These are phyloP conservation scores for Colletotrichum phormii DNA, from an alignment of 2,329 filamentous ascomycete species.

Conservation along the genomic window DNA sequence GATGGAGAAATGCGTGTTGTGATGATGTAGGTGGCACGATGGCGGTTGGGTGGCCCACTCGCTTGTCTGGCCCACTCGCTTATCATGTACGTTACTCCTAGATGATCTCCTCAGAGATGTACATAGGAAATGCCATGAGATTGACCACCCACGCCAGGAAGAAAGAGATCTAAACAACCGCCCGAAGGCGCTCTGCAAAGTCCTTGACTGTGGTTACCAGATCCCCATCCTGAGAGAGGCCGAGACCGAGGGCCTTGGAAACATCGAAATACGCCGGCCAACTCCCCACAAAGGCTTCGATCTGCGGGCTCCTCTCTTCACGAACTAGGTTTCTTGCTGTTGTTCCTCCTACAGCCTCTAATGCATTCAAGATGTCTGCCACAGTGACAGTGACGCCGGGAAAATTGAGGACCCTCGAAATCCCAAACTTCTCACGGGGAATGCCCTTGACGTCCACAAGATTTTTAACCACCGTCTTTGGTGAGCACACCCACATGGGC, in stretches of 20 bases:
- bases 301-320: constrained; percentile 58
- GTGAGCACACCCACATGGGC: constrained; percentile 60
- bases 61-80: too few relatives aligned
- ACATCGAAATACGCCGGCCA: constrained; percentile 66
- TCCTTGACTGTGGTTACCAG: constrained; percentile 47
- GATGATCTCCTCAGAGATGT: too few relatives aligned
- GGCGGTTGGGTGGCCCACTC: too few relatives aligned
- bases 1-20: too few relatives aligned
- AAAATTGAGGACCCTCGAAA: constrained; percentile 60
- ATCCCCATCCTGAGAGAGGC: constrained; percentile 58
- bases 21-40: too few relatives aligned
- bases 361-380: constrained; percentile 63
- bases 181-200: constrained; percentile 12
- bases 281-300: constrained; percentile 62
- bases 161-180: neutral
- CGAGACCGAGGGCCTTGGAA: constrained; percentile 63
- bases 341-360: constrained; percentile 60
- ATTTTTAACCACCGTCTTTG: constrained; percentile 57
- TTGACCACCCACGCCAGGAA: too few relatives aligned
- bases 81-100: too few relatives aligned
- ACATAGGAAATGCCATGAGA: too few relatives aligned
- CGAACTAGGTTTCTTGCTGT: constrained; percentile 56
- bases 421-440: constrained; percentile 51
- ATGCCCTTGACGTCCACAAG: constrained; percentile 56
- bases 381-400: constrained; percentile 64